Base-by-base conservation (phyloP, 1,139 yeast species). In the Suhomyces bribrorum region DNA sequence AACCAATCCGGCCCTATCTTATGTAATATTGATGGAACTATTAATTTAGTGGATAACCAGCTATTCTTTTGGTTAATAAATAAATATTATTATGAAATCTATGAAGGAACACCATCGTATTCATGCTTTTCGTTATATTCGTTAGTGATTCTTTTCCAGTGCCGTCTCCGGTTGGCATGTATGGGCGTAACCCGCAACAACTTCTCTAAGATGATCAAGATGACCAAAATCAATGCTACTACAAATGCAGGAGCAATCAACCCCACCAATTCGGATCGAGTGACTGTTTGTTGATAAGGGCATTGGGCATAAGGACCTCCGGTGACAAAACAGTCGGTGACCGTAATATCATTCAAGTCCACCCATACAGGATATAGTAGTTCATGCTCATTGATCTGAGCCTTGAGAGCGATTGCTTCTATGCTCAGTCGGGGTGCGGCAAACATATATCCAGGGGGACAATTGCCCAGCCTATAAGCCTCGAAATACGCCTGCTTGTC, bases 281-380 rank as follows among this genome's bases (percentile, higher is more conserved):
- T 69, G 15, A 80, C 70, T 0, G 75, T 73, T 37, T 64, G 66
- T 41, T 77, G 79, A 55, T 89, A 90, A 0, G 96, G 96, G 57
- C 98, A 90, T 24, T 65, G 61, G 0, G 94, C 83, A 44, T 77
- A 73, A 0, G 90, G 81, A 0, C 96, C 96, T 2, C 95, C 97
- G 1, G 80, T 63, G 2, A 89, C 90, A 89, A 94, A 90, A 57
- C 98, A 90, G 38, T 80, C 75, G 13, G 75, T 62, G 5, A 81
- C 80, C 0, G 88, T 77, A 13, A 92, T 72, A 22, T 92, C 88
- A 57, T 92, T 92, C 46, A 89, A 52, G 58, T 89, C 92, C 3
- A 89, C 77, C 97, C 97, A 92, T 0, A 83, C 69, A 0, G 76
- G 73, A 15, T 48, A 59, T 5, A 45, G 51, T 1, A 49, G 45